A percentile compares a stretch with the other conserved stretches of the same genome.
Evolutionary conservation across 2,329 filamentous ascomycete genomes (phyloP).

Genomic region (Malbranchea cinnamomea): DNA sequence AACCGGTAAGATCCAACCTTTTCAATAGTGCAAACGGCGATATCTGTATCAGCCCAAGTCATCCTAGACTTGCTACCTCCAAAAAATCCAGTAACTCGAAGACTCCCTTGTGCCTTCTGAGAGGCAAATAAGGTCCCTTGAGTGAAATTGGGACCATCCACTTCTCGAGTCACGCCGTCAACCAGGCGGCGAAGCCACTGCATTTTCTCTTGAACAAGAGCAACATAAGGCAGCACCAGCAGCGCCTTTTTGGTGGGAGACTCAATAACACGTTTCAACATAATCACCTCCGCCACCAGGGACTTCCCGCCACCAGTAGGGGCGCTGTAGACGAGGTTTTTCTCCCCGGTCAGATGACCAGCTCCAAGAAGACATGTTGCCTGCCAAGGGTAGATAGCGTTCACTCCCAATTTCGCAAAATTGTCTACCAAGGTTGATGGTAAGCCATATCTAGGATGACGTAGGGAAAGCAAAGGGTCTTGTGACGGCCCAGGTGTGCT

Average conservation of each 20-base stretch:
- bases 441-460: constrained; percentile 49
- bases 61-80: constrained; percentile 54
- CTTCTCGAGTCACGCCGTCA: constrained; percentile 37
- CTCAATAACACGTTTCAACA: constrained; percentile 56
- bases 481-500: constrained; percentile 22
- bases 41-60: constrained; percentile 60
- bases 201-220: constrained; percentile 65
- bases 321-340: constrained; percentile 64
- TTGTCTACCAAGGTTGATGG: constrained; percentile 47
- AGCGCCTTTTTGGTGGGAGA: constrained; percentile 52
- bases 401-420: constrained; percentile 51
- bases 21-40: constrained; percentile 67
- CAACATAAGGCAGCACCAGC: constrained; percentile 61
- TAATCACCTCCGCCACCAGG: constrained; percentile 55
- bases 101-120: constrained; percentile 39
- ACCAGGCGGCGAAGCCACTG: constrained; percentile 57
- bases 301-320: constrained; percentile 68
- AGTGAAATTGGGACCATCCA: constrained; percentile 14
- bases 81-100: constrained; percentile 59
- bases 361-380: constrained; percentile 55
- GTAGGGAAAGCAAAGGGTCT: constrained; percentile 40
- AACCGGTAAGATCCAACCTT: constrained; percentile 37
- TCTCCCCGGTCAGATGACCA: constrained; percentile 48
- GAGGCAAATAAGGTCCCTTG: constrained; percentile 21
- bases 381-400: constrained; percentile 65